Evolutionary conservation across 1,284 basidiomycete genomes (phyloP).

Genomic region (Irpex sp.): DNA sequence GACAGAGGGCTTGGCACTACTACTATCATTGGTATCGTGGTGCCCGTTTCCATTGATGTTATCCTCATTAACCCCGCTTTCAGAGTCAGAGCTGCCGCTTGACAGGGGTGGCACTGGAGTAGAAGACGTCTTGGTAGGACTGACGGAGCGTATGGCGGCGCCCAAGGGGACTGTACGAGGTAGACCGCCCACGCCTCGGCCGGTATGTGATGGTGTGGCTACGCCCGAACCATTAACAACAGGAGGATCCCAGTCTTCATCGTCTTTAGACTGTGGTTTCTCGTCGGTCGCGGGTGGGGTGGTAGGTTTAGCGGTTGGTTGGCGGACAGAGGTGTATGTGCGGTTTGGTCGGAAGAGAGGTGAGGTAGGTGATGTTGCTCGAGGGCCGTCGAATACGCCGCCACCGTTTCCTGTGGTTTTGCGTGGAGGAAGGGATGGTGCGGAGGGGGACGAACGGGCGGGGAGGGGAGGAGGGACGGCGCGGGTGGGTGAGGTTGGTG

Average conservation of each 20-base stretch:
- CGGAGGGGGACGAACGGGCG: neutral
- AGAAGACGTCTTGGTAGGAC: constrained; percentile 11
- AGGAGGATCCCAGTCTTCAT: constrained; percentile 12
- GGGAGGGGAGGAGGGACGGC: constrained; percentile 18
- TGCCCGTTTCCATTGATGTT: neutral
- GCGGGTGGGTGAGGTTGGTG: constrained; percentile 17
- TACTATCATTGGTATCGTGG: neutral
- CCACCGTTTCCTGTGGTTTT: constrained; percentile 24
- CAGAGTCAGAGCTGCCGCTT: neutral
- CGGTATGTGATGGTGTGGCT: constrained; percentile 32
- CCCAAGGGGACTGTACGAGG: constrained; percentile 37
- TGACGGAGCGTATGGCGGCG: constrained; percentile 15
- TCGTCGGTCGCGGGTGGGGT: neutral
- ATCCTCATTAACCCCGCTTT: neutral
- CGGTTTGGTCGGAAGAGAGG: constrained; percentile 30
- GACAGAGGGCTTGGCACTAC: too few species aligned
- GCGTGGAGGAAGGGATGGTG: constrained; percentile 26
- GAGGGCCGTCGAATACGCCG: constrained; percentile 14
- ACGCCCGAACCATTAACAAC: constrained; percentile 5
- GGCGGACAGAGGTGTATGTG: constrained; percentile 28
- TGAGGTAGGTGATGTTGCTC: constrained; percentile 16
- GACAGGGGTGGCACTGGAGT: neutral
- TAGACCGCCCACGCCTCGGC: constrained; percentile 31
- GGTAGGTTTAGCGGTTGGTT: neutral
- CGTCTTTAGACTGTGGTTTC: neutral